Base-by-base conservation (phyloP, 2,329 filamentous ascomycete genomes). In the Arachnomyces sp. region DNA sequence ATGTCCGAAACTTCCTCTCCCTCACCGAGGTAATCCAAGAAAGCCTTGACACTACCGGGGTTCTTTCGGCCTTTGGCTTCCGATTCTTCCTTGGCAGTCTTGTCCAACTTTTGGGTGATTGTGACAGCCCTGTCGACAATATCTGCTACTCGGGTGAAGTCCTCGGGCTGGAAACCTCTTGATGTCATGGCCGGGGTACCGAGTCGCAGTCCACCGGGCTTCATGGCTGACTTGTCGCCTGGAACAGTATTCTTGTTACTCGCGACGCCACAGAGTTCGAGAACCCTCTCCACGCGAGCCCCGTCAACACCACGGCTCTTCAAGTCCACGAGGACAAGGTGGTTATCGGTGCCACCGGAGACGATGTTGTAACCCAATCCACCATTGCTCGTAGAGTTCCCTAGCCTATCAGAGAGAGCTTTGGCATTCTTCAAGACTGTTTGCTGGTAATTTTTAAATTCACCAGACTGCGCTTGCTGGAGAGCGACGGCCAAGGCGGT, bases 201-300 rank as follows among this genome's bases (percentile, higher is more conserved):
- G 68, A 98, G 89, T 50, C 92, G 82, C 49, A 98, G 74, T 48
- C 92, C 92, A 50, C 90, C 90, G 11, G 92, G 92, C 49, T 90
- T 86, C 58, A 98, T 77, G 1, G 92, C 92, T 1, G 88, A 94
- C 60, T 82, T 86, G 67, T 98, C 92, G 32, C 90, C 92, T 1
- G 92, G 92, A 0, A 95, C 90, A 6, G 92, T 95, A 71, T 98
- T 98, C 76, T 98, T 98, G 75, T 98, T 98, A 60, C 85, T 84
- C n/a, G 92, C 92, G 38, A 96, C 90, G 54, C 90, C 90, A 50
- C 93, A 87, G 34, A 94, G 78, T 63, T 95, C 89, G 16, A 95
- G 76, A 12, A 94, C 81, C 34, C 87, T 81, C 70, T 95, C 89
- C 11, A 94, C 87, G 39, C 89, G 82, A 16, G 92, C 92, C 57